Percentiles rank a stretch among this genome's conserved stretches.
Conservation (phyloP, 2,329 filamentous ascomycete genomes). For the Colletotrichum nymphaeae region DNA sequence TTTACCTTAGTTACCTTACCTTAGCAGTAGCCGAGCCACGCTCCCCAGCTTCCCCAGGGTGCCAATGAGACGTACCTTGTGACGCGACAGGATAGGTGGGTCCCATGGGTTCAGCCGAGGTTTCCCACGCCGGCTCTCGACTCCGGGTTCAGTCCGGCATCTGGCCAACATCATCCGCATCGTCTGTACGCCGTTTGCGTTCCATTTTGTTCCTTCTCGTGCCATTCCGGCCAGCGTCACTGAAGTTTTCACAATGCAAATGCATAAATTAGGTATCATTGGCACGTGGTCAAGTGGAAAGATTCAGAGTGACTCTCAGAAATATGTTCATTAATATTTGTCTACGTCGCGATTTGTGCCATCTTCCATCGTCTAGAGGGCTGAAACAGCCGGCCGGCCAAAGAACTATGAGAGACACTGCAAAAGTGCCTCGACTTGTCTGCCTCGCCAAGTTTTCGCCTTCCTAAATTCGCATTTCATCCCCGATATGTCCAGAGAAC, state of each 20-base stretch:
- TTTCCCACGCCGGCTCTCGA: background rate
- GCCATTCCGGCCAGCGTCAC: no score
- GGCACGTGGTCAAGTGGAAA: no score
- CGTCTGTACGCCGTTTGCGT: no score
- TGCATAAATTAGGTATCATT: no score
- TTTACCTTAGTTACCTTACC: background rate
- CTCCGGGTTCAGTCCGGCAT: background rate
- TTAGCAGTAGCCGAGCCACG: background rate
- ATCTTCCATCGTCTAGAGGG: conserved; percentile 35
- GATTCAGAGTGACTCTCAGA: conserved; percentile 8
- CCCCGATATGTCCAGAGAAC: conserved; percentile 37
- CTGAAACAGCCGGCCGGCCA: conserved; percentile 29
- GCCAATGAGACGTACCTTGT: conserved; percentile 9
- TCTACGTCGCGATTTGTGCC: conserved; percentile 45
- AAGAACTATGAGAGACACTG: conserved; percentile 30
- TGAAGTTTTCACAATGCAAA: no score
- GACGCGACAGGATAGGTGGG: conserved; percentile 21
- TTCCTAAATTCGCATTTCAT: conserved; percentile 29
- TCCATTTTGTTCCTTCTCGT: background rate
- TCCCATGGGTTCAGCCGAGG: conserved; percentile 21
- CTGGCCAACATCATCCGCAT: background rate
- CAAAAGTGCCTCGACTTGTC: conserved; percentile 30
- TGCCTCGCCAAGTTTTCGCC: conserved; percentile 27
- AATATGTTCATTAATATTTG: conserved; percentile 52
- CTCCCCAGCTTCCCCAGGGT: background rate